A percentile compares a stretch with the other conserved stretches of the same genome.
These are phyloP conservation scores for Hansfordia pulvinata DNA, from an alignment of 2,329 filamentous ascomycete species.

Conservation along the genomic window DNA sequence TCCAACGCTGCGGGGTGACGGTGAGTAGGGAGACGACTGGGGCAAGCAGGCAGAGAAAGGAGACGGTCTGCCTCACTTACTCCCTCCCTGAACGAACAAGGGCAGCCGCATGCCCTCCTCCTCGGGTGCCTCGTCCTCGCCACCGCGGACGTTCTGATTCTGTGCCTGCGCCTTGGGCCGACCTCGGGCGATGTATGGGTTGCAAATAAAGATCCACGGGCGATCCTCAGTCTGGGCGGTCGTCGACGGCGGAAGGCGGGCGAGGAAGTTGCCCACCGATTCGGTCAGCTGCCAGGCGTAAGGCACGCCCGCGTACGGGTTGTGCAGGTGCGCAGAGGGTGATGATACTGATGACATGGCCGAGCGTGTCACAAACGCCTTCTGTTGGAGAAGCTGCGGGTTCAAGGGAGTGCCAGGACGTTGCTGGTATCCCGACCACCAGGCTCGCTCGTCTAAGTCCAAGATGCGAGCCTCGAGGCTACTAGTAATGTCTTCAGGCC, in stretches of 20 bases:
- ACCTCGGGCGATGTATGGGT: constrained; percentile 39
- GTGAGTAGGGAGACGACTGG: no score
- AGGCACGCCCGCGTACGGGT: constrained; percentile 39
- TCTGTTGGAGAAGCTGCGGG: no score
- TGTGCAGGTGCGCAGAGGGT: constrained; percentile 38
- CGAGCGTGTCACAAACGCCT: no score
- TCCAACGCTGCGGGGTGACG: no score
- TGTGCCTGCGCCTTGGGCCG: constrained; percentile 17
- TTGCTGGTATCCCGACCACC: no score
- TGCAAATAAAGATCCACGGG: constrained; percentile 63
- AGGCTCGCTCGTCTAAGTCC: no score
- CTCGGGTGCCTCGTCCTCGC: constrained; percentile 34
- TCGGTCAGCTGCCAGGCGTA: constrained; percentile 53
- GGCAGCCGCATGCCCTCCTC: constrained; percentile 29
- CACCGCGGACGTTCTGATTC: constrained; percentile 24
- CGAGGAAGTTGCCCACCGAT: constrained; percentile 49
- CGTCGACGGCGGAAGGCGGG: constrained; percentile 52
- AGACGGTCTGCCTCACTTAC: no score
- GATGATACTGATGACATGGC: no score
- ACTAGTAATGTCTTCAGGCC: no score
- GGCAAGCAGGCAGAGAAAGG: no score
- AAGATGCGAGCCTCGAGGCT: no score
- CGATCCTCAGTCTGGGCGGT: constrained; percentile 30
- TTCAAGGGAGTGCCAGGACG: constrained; percentile 25
- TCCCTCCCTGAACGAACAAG: constrained; percentile 38